Conservation (phyloP, 768 basidiomycete genomes). For the Suillus cothurnatus region DNA sequence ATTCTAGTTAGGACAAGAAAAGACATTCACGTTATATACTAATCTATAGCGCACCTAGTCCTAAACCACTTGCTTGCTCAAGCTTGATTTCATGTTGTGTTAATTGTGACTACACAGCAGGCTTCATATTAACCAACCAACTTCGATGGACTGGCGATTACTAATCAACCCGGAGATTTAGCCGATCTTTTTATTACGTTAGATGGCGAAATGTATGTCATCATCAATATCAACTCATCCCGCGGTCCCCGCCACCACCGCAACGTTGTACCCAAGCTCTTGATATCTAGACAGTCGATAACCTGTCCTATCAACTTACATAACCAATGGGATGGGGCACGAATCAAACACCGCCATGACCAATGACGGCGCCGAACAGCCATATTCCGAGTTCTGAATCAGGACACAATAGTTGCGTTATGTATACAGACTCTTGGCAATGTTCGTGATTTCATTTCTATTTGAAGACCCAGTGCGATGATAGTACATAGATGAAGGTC, state of each 20-base stretch:
- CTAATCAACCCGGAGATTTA: neutral
- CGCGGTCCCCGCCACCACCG: neutral
- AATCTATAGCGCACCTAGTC: slow-evolving; percentile 3
- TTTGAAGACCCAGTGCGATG: neutral
- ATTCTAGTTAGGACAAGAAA: neutral
- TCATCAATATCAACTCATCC: neutral
- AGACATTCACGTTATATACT: neutral
- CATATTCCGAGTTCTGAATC: neutral
- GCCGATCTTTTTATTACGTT: too few species aligned
- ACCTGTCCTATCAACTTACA: neutral
- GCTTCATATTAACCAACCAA: too few species aligned
- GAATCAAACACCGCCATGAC: neutral
- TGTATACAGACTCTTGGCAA: neutral
- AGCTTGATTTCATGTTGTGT: slow-evolving; percentile 1
- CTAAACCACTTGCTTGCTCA: neutral
- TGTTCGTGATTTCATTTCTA: neutral
- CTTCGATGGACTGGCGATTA: neutral
- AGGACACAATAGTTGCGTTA: neutral
- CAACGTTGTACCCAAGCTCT: neutral
- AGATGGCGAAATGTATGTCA: too few species aligned
- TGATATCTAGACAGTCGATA: neutral
- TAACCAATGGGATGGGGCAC: neutral
- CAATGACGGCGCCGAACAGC: neutral
- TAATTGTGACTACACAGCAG: neutral
- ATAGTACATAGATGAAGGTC: neutral